Base-by-base conservation (phyloP, 495 filamentous ascomycete species). In the Trypethelium eluteriae region DNA sequence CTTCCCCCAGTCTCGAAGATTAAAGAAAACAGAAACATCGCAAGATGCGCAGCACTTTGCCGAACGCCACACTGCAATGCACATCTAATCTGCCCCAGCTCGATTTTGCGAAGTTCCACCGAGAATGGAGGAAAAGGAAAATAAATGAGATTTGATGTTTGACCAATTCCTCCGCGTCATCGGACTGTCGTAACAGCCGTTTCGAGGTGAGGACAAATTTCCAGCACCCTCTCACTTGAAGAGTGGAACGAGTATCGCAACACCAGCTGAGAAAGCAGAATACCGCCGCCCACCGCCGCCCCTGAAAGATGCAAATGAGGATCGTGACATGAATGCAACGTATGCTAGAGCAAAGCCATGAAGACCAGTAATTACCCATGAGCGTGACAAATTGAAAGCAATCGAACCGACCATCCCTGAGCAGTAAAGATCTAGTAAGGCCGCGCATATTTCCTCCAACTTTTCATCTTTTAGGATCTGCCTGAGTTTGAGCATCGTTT, bases 181-280 rank as follows among this genome's bases (percentile, higher is more conserved):
- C 32, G 53, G 53, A 59, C 53, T 59, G 53, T 35, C 53, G 53
- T 32, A 59, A 59, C 3, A 59, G 53, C 25, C 7, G 3, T 59
- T 10, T 18, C 34, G 25, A 59, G 53, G 10, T 32, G 53, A 35
- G 53, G 14, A 32, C 18, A 14, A 59, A 35, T 18, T 59, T 7
- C 18, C 53, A 4, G 18, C 53, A 35, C 53, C 32, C 10, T 9
- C 36, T 18, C 11, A 5, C 5, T 5, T 53, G 49, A 59, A 59
- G 36, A 4, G 4, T 36, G 11, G 9, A 18, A 59, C 53, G 53
- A 32, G 25, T 5, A 36, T 59, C 36, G 53, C 53, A 59, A 59
- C 18, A 59, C 53, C 53, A 59, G 53, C 53, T 36, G 53, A 59
- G 53, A 59, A 59, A 59, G 53, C 53, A 59, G 18, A 59, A 59